A percentile compares a stretch with the other conserved stretches of the same genome.
phyloP scores from a whole-genome alignment of 768 basidiomycete genomes.

The Podaxis sp. region DNA sequence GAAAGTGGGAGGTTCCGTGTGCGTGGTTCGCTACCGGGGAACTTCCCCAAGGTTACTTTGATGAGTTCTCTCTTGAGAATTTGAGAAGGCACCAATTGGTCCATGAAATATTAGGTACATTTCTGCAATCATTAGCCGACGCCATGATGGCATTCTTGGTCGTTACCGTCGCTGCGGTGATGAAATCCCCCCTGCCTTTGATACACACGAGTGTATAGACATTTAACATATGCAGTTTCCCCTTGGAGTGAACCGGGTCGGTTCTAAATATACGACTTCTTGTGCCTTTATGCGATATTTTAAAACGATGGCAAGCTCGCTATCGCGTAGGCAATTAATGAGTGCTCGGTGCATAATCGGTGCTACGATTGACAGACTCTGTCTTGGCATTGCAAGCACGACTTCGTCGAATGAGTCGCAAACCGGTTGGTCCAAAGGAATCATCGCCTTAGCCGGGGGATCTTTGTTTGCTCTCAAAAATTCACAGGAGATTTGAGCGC shows the following conservation, averaged over 20 bases:
- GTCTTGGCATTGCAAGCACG: background rate
- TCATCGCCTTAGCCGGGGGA: background rate
- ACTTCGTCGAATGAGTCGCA: background rate
- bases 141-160: background rate
- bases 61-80: background rate
- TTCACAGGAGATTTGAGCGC: background rate
- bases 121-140: background rate
- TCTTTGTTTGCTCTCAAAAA: background rate
- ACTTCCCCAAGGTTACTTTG: background rate
- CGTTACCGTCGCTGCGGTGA: background rate
- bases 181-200: background rate
- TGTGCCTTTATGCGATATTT: constrained; percentile 3
- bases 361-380: background rate
- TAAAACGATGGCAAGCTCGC: background rate
- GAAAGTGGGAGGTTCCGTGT: background rate
- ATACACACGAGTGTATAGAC: background rate
- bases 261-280: constrained; percentile 6
- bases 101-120: background rate
- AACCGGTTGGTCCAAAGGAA: background rate
- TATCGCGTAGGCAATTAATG: background rate
- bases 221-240: background rate
- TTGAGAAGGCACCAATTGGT: background rate
- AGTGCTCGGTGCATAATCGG: background rate
- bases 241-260: constrained; percentile 4
- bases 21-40: background rate